Evolutionary conservation across 805 yeast genomes (phyloP).

Genomic region (Yamadazyma scolyti): DNA sequence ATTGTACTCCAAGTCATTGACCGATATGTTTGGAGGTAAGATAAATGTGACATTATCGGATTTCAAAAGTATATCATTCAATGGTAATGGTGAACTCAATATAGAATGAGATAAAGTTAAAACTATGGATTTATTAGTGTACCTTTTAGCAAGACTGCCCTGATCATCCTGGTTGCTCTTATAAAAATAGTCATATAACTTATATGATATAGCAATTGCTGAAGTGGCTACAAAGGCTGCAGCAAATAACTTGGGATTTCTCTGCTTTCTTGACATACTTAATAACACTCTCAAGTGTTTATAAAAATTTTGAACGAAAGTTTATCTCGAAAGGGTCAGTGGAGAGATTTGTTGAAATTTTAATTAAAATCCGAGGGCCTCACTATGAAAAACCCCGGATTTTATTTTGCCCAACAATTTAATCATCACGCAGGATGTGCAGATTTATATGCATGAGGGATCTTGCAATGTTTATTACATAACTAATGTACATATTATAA

Average conservation of each 20-base stretch:
- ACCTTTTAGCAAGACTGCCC: conserved; percentile 10
- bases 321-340: too few species aligned
- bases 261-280: conserved; percentile 13
- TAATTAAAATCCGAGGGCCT: too few species aligned
- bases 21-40: conserved; percentile 39
- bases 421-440: too few species aligned
- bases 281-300: too few species aligned
- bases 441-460: too few species aligned
- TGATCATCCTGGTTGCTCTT: background rate
- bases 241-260: conserved; percentile 25
- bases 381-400: too few species aligned
- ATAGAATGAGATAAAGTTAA: conserved; percentile 40
- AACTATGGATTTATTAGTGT: conserved; percentile 33
- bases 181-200: conserved; percentile 21
- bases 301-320: too few species aligned
- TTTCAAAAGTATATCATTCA: conserved; percentile 33
- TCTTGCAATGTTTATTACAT: too few species aligned
- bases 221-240: conserved; percentile 36
- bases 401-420: too few species aligned
- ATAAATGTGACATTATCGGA: conserved; percentile 40
- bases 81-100: conserved; percentile 32
- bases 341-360: too few species aligned
- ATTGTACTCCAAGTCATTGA: conserved; percentile 31
- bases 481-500: too few species aligned
- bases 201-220: conserved; percentile 29